phyloP scores from a whole-genome alignment of 2,329 filamentous ascomycete genomes.

The Leptoxyphium fumago region DNA sequence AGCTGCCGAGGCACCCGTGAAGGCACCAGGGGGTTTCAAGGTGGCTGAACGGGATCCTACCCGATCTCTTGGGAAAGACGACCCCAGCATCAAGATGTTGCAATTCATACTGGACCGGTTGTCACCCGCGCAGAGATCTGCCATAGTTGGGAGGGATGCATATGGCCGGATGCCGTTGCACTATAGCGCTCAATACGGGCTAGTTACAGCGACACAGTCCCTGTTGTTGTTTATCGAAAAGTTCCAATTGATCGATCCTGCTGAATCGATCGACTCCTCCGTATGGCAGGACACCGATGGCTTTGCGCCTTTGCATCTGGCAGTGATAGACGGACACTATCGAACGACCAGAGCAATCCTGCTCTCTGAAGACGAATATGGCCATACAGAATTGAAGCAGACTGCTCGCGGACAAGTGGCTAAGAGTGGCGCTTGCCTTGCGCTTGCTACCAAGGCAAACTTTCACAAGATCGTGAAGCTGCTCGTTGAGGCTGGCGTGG shows the following conservation, averaged over 20 bases:
- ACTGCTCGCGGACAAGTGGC: constrained; percentile 54
- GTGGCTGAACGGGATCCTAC: constrained; percentile 47
- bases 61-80: constrained; percentile 49
- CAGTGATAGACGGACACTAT: constrained; percentile 80
- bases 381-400: constrained; percentile 31
- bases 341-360: constrained; percentile 71
- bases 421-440: constrained; percentile 75
- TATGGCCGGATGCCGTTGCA: constrained; percentile 78
- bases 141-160: constrained; percentile 55
- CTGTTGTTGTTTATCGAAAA: constrained; percentile 79
- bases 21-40: constrained; percentile 46
- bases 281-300: constrained; percentile 90
- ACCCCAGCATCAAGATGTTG: constrained; percentile 60
- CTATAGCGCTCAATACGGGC: constrained; percentile 88
- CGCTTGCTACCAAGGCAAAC: constrained; percentile 77
- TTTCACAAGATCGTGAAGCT: constrained; percentile 73
- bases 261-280: constrained; percentile 70
- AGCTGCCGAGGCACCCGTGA: constrained; percentile 54
- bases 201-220: constrained; percentile 76
- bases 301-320: constrained; percentile 78
- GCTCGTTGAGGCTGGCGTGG: constrained; percentile 75
- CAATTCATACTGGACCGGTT: constrained; percentile 52
- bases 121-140: constrained; percentile 48
- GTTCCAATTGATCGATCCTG: constrained; percentile 76
- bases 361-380: constrained; percentile 50